Conservation (phyloP, 495 filamentous ascomycete species). For the Saxophila tyrrhenica region DNA sequence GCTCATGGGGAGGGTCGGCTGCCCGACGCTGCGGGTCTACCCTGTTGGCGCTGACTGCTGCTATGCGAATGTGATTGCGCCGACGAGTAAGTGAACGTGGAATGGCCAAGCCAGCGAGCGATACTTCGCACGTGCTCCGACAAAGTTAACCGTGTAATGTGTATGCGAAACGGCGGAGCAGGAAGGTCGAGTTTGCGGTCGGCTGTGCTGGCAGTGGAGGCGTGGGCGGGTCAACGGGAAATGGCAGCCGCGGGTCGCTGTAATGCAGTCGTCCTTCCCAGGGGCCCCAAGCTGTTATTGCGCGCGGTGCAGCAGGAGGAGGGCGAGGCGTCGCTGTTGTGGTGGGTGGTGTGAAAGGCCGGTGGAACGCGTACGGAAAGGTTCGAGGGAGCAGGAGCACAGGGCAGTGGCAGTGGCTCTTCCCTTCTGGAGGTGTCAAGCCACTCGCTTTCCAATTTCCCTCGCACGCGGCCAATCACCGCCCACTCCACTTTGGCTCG, state of each 20-base stretch:
- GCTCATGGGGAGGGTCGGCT: conserved; percentile 13
- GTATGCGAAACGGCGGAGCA: background rate
- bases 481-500: background rate
- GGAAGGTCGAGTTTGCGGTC: background rate
- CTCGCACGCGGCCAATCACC: background rate
- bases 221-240: background rate
- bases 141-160: background rate
- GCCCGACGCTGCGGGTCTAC: conserved; percentile 1
- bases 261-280: background rate
- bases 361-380: background rate
- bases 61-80: background rate
- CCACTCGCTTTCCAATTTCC: background rate
- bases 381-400: background rate
- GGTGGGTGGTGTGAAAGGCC: background rate
- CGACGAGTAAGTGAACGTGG: background rate
- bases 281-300: background rate
- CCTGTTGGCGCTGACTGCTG: background rate
- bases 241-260: background rate
- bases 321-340: background rate
- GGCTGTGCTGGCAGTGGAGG: background rate
- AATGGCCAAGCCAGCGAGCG: background rate
- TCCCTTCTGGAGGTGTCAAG: background rate
- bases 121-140: background rate
- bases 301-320: background rate
- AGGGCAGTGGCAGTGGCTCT: background rate